Evolutionary conservation across 306 rosid species (phyloP).

Genomic region (Trichosanthes cucumerina): DNA sequence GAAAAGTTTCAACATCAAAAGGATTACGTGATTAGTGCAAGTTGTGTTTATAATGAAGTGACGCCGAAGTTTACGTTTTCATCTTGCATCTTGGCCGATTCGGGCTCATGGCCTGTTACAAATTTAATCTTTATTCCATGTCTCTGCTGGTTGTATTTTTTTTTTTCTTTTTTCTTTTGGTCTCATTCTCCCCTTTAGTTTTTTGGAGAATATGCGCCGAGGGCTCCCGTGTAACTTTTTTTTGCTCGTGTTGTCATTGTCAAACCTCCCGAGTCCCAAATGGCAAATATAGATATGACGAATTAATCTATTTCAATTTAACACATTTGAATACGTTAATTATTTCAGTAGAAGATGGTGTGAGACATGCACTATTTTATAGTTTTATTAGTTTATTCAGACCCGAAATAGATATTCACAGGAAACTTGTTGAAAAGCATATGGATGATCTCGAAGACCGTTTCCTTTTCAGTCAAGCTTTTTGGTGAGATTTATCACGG

Average conservation of each 20-base stretch:
- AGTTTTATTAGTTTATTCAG: neutral
- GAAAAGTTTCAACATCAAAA: slow-evolving; percentile 41
- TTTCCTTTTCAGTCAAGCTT: slow-evolving; percentile 3
- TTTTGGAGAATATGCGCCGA: neutral
- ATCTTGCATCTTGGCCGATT: neutral
- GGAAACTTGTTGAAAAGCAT: neutral
- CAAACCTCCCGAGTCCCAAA: neutral
- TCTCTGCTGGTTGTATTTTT: neutral
- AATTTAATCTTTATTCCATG: neutral
- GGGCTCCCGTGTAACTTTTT: neutral
- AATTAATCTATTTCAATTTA: neutral
- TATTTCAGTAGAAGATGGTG: neutral
- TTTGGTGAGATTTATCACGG: slow-evolving; percentile 9
- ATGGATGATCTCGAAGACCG: neutral
- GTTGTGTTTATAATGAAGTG: neutral
- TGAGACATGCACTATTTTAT: neutral
- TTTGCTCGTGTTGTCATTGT: neutral
- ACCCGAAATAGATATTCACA: neutral
- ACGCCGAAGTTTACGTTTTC: neutral
- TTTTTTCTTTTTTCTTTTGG: neutral
- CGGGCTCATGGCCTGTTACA: neutral
- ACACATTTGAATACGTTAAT: neutral
- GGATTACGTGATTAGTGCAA: slow-evolving; percentile 30
- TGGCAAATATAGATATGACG: neutral
- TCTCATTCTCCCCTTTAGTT: neutral